Evolutionary conservation across 345 rosid genomes (phyloP).

Genomic region (Raphanus sativus): DNA sequence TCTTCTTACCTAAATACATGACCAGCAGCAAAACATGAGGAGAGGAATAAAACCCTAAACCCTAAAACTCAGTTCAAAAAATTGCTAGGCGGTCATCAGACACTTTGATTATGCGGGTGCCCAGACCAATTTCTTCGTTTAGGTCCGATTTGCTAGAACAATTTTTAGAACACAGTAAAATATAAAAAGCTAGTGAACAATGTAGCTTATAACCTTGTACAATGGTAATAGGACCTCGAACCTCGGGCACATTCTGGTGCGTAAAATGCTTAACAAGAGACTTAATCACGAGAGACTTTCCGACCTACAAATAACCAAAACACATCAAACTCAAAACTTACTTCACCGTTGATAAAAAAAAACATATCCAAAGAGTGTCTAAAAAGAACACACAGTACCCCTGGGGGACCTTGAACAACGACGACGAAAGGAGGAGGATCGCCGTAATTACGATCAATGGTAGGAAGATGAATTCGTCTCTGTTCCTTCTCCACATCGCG

Average conservation of each 20-base stretch:
- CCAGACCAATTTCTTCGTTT: too few relatives aligned
- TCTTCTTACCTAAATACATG: slow-evolving; percentile 40
- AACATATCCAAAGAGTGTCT: not conserved
- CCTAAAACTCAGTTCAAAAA: not conserved
- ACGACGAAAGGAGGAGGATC: slow-evolving; percentile 74
- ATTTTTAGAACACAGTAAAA: too few relatives aligned
- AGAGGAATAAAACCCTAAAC: not conserved
- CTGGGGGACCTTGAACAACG: slow-evolving; percentile 84
- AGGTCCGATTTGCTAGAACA: too few relatives aligned
- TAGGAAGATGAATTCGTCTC: slow-evolving; percentile 64
- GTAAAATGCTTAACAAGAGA: slow-evolving; percentile 74
- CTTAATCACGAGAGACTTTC: slow-evolving; percentile 78
- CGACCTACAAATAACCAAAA: slow-evolving; percentile 39
- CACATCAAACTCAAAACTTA: not conserved
- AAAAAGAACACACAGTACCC: slow-evolving; percentile 11
- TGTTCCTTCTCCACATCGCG: slow-evolving; percentile 79
- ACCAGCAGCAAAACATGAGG: not conserved
- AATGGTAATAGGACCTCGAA: slow-evolving; percentile 71
- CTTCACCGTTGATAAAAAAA: not conserved
- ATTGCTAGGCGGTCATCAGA: too few relatives aligned
- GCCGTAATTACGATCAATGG: slow-evolving; percentile 66
- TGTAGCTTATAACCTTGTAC: slow-evolving; percentile 52
- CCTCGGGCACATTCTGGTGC: slow-evolving; percentile 74
- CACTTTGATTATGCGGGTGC: too few relatives aligned
- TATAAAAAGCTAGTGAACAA: not conserved